Evolutionary conservation across 345 rosid species (phyloP).

Genomic region (Sisymbrium irio): DNA sequence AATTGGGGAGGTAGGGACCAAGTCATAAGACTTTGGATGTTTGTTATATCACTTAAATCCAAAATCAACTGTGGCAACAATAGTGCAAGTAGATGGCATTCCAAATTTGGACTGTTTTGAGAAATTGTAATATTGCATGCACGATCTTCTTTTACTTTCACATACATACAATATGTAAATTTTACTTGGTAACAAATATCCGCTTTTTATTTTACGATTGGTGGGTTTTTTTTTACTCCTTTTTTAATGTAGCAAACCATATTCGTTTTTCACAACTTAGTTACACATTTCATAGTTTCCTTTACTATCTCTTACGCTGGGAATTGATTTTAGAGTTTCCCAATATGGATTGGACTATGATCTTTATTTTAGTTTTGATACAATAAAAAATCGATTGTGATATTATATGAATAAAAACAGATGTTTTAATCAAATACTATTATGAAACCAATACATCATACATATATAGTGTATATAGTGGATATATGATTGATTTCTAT

Average conservation of each 20-base stretch:
- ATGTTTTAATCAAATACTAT: neutral
- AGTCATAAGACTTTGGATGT: constrained; percentile 17
- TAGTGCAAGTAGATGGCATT: constrained; percentile 20
- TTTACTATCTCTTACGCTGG: neutral
- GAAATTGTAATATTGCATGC: neutral
- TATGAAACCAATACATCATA: neutral
- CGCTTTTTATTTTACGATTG: neutral
- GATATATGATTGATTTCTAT: neutral
- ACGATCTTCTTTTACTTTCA: neutral
- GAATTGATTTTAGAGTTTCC: neutral
- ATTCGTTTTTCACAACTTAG: neutral
- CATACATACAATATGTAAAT: too few species aligned
- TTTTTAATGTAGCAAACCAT: neutral
- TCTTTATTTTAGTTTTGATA: too few species aligned
- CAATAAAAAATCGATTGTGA: neutral
- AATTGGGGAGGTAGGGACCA: constrained; percentile 17
- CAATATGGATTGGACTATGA: neutral
- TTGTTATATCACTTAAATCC: constrained; percentile 10
- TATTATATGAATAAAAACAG: neutral
- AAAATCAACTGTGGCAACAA: neutral
- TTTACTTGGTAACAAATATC: neutral
- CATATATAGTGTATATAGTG: neutral
- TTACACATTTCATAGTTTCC: neutral
- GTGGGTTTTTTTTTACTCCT: too few species aligned
- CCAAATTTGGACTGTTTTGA: constrained; percentile 5